These are phyloP conservation scores for Pholiota microspora DNA, from an alignment of 768 basidiomycete species.

Conservation along the genomic window DNA sequence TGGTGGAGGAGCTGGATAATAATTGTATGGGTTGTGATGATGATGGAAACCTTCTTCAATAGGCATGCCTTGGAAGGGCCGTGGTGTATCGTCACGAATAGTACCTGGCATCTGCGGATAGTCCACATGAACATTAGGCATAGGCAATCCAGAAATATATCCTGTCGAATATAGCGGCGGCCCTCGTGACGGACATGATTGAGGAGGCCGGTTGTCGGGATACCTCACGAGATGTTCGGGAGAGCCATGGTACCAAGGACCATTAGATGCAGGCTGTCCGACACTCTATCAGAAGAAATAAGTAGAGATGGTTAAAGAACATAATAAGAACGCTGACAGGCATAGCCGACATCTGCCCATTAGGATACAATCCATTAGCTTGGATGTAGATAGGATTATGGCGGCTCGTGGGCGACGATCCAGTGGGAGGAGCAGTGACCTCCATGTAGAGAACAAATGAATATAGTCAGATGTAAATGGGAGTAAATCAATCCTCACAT, in stretches of 20 bases:
- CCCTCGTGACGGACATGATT: background rate
- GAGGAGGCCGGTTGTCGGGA: background rate
- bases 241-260: background rate
- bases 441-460: background rate
- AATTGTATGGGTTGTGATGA: constrained; percentile 44
- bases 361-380: background rate
- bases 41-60: constrained; percentile 24
- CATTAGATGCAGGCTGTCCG: background rate
- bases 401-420: background rate
- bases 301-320: background rate
- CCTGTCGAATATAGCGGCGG: background rate
- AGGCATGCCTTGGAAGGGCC: background rate
- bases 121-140: background rate
- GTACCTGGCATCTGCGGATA: background rate
- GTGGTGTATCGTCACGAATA: background rate
- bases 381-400: background rate
- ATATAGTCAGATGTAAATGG: background rate
- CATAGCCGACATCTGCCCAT: background rate
- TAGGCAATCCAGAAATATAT: background rate
- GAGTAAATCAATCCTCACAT: background rate
- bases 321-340: background rate
- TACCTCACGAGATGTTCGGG: background rate
- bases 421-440: background rate
- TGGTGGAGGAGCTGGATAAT: constrained; percentile 46
- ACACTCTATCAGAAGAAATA: background rate